Base-by-base conservation (phyloP, 192 early-diverging fungal species). In the Coemansia sp. region DNA sequence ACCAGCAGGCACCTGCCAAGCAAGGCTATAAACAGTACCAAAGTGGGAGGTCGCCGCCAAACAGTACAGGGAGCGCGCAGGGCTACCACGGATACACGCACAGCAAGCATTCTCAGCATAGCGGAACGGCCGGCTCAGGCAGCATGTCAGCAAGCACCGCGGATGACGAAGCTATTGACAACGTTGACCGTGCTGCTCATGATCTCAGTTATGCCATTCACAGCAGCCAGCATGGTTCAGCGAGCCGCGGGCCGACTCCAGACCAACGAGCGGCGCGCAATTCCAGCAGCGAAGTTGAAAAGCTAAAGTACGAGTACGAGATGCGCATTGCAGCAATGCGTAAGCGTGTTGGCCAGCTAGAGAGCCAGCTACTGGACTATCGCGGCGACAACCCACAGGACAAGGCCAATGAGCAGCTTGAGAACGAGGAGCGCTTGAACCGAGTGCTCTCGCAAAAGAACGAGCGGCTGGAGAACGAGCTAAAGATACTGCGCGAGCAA, bases 331-430 rank as follows among this genome's bases (percentile, higher is more conserved):
- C 71, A 7, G 78, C 82, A 11, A 80, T 93, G 73, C 85, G 88
- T 42, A 89, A 86, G 64, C 80, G 89, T 32, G 83, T 92, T 21
- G 85, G 89, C 46, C 86, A 91, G 69, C 73, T 93, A 39, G 90
- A 93, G 67, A 82, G 82, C 59, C 85, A 90, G 48, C 62, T 87
- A 31, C 67, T 84, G 58, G 85, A 85, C 48, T 61, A 75, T 34
- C 73, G 80, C 45, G 71, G 72, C 39, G 77, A 86, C 34, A 64
- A 78, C 46, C 65, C 68, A 11, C 68, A 74, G 25, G 68, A 63
- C 55, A 69, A 61, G 42, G 42, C 67, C 19, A 65, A 58, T 25
- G 85, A 80, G 29, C 77, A 77, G 51, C 44, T 84, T 27, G 77
- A 79, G 42, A 88, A 84, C 58, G 64, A 84, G 27, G 86, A 78